Evolutionary conservation across 2,329 filamentous ascomycete species (phyloP), one percentile per base, ranked within the genome.

Genomic region (Botrytis tulipae): DNA sequence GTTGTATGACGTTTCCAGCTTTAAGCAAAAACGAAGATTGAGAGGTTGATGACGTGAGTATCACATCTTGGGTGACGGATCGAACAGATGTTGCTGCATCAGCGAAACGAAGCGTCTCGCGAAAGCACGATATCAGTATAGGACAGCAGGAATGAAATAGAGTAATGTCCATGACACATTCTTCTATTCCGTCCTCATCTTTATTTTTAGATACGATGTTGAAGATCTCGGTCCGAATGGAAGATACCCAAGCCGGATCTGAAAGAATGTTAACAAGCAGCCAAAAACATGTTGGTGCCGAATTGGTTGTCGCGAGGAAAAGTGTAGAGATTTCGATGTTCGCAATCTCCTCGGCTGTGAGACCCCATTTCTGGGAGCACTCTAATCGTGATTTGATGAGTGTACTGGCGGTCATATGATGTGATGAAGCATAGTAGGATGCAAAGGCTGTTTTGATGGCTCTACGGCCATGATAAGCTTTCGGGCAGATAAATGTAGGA

Each of bases 21-120:
- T 82, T 82, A 29, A 87, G 80, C n/a, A 84, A 80, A 73, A 84
- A 86, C 5, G 78, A 81, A 73, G 83, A 62, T 7, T 61, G 42
- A 1, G 74, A 75, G 16, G 72, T 59, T 9, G 78, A 81, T 66
- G 83, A 75, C 14, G 70, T 73, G 35, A 87, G 77, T 1, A 83
- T 71, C 1, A 83, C 84, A 65, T 87, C 85, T 54, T 81, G 75
- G 22, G 81, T 75, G n/a, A 86, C 82, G 16, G 80, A 78, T 16
- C 86, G 82, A 48, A 81, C 82, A 20, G 82, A 82, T 22, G 82
- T 78, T 9, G 82, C 79, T 6, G 82, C 81, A 44, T 83, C 83
- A 20, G 77, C 78, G 2, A 86, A 72, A 12, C 86, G 84, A 72
- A 87, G 78, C 0, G 82, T 82, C 76, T 87, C 86, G 37, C 83